Percentiles rank a stretch among this genome's conserved stretches.
Evolutionary conservation across 495 filamentous ascomycete genomes (phyloP).

Genomic region (Daldinia bambusicola): DNA sequence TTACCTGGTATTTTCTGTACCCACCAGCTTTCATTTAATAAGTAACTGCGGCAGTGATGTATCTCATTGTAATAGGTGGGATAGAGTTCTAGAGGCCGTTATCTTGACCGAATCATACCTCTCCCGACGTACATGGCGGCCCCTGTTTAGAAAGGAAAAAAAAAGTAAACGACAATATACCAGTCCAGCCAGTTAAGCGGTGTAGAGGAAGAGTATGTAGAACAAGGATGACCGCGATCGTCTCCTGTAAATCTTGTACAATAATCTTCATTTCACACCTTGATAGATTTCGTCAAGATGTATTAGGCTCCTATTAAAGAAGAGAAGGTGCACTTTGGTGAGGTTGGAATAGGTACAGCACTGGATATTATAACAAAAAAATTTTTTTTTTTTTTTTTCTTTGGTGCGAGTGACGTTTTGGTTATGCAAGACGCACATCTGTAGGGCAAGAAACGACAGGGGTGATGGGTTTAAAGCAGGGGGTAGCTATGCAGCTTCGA

Average conservation of each 20-base stretch:
- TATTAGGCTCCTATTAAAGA: not conserved
- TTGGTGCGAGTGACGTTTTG: slow-evolving; percentile 11
- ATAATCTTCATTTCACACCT: not conserved
- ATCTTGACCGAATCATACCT: not conserved
- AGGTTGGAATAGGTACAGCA: not conserved
- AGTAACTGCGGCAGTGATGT: not conserved
- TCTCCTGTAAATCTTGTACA: not conserved
- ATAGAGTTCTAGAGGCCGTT: not conserved
- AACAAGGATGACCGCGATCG: not conserved
- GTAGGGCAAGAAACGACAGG: slow-evolving; percentile 14
- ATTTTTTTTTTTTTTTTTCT: not conserved
- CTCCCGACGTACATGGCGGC: not conserved
- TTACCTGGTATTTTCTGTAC: not conserved
- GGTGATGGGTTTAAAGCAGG: slow-evolving; percentile 2
- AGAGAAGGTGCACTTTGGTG: not conserved
- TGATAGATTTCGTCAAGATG: not conserved
- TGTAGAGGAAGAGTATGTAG: not conserved
- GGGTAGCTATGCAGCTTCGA: slow-evolving; percentile 14
- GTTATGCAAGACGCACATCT: slow-evolving; percentile 10
- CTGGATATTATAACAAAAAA: not conserved
- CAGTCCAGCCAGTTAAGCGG: not conserved
- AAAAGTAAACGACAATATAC: not conserved
- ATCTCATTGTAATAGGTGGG: not conserved
- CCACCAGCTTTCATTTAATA: not conserved
- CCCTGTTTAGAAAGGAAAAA: not conserved